Base-by-base conservation (phyloP, 768 basidiomycete species). In the Macrolepiota fuliginosa region DNA sequence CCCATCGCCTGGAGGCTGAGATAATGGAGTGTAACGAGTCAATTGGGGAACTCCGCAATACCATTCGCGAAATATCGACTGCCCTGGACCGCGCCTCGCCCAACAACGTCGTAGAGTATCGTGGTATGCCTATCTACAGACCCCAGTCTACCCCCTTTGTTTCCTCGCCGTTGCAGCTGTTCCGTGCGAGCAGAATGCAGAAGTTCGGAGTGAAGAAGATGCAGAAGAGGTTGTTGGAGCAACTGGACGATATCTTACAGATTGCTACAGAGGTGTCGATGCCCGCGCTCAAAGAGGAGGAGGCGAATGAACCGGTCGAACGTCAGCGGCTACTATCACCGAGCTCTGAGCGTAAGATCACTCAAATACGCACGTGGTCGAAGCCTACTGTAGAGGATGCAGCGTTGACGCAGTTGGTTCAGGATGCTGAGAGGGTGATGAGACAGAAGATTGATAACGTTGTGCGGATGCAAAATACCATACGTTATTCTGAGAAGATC, bases 401-500 rank as follows among this genome's bases (percentile, higher is more conserved):
- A 2, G 96, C 94, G 0, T 79, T 98, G 56, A 77, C 83, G 2
- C 87, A 94, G 67, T 83, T 99, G 22, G 82, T 91, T 56, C 86
- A 91, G 67, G 96, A 98, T 69, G 89, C 89, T 7, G 94, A 96
- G 66, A 86, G 92, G 37, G 82, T 96, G 54, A 91, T 96, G 83
- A 82, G 92, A 35, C 89, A 92, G 74, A 99, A 99, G 81, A 85
- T 95, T 64, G 95, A 96, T 73, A 94, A 90, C 66, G 92, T 98
- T 53, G 91, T 94, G 64, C 88, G 97, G 40, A 88, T 99, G 87
- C 93, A 96, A 74, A 97, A 96, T 70, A 98, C 95, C 19, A 95
- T 99, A 67, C 83, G 92, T 57, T 98, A 98, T 73, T 89, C 94
- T 42, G 97, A 98, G 79, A 96, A 96, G 77, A 92, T 97, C 32